phyloP scores from a whole-genome alignment of 1,284 basidiomycete species.

The Cutaneotrichosporon daszewskae region DNA sequence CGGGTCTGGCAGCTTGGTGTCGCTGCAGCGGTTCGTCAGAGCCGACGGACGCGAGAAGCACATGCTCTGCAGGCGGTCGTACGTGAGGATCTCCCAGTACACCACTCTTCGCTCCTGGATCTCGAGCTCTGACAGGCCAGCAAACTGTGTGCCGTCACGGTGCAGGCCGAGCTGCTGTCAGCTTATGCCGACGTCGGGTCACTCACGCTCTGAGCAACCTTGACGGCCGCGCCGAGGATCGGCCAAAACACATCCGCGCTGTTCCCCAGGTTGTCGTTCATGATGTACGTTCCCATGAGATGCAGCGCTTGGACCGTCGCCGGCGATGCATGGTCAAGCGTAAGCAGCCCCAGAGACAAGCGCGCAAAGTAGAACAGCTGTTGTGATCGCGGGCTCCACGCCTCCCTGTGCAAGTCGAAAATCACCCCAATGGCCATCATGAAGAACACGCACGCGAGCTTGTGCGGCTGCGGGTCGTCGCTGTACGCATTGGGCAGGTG shows the following conservation, averaged over 20 bases:
- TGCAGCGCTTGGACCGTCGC: constrained; percentile 44
- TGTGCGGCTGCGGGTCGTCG: constrained; percentile 38
- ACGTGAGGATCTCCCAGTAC: constrained; percentile 46
- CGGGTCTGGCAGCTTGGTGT: constrained; percentile 36
- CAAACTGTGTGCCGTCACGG: constrained; percentile 42
- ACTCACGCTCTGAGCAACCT: constrained; percentile 38
- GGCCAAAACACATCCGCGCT: constrained; percentile 47
- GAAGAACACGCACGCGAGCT: constrained; percentile 45
- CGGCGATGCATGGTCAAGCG: constrained; percentile 38
- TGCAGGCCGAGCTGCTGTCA: constrained; percentile 40
- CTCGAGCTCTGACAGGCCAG: constrained; percentile 37
- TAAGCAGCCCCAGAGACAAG: constrained; percentile 36
- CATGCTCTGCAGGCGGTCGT: constrained; percentile 43
- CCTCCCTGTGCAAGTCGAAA: constrained; percentile 39
- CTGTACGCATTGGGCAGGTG: constrained; percentile 39
- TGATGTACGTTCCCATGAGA: constrained; percentile 41
- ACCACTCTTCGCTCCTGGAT: constrained; percentile 41
- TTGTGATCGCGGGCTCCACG: constrained; percentile 39
- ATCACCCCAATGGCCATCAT: constrained; percentile 45
- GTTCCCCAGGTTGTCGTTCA: constrained; percentile 41
- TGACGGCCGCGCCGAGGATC: constrained; percentile 41
- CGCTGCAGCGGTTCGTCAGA: constrained; percentile 30
- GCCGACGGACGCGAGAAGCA: constrained; percentile 44
- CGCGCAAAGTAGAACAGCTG: constrained; percentile 39
- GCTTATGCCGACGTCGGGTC: neutral